Conservation (phyloP, 306 rosid genomes). For the Dryas octopetala region DNA sequence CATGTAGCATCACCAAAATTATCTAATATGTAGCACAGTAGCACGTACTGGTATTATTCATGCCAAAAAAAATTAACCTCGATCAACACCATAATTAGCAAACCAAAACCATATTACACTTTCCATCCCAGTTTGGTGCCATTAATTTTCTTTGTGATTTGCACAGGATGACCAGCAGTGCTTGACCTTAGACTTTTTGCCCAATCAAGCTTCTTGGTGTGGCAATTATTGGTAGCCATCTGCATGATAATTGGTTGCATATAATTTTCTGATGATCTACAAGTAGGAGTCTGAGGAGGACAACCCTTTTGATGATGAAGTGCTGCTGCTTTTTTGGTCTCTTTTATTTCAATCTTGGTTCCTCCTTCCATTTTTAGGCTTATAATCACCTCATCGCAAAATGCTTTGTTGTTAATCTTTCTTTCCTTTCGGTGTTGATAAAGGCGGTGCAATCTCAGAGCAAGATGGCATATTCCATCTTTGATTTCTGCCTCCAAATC, state of each 20-base stretch:
- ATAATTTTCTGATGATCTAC: constrained; percentile 3
- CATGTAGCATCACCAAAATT: too few relatives aligned
- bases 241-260: constrained; percentile 9
- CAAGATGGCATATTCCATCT: constrained; percentile 55
- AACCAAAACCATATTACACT: background rate
- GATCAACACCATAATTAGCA: background rate
- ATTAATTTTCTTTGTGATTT: background rate
- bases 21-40: too few relatives aligned
- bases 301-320: background rate
- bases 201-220: constrained; percentile 58
- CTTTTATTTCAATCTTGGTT: constrained; percentile 56
- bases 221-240: background rate
- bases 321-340: constrained; percentile 30
- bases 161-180: constrained; percentile 10
- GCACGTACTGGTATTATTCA: background rate
- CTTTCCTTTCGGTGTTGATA: constrained; percentile 44
- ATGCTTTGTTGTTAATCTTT: constrained; percentile 12
- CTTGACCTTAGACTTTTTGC: constrained; percentile 42
- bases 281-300: background rate
- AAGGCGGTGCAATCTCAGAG: constrained; percentile 57
- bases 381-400: constrained; percentile 55
- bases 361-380: constrained; percentile 64
- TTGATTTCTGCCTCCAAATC: constrained; percentile 72
- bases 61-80: background rate
- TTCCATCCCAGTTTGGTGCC: background rate